Percentiles rank a stretch among this genome's conserved stretches.
These are phyloP conservation scores for Nemania sp. DNA, from an alignment of 2,329 filamentous ascomycete genomes.

Conservation along the genomic window DNA sequence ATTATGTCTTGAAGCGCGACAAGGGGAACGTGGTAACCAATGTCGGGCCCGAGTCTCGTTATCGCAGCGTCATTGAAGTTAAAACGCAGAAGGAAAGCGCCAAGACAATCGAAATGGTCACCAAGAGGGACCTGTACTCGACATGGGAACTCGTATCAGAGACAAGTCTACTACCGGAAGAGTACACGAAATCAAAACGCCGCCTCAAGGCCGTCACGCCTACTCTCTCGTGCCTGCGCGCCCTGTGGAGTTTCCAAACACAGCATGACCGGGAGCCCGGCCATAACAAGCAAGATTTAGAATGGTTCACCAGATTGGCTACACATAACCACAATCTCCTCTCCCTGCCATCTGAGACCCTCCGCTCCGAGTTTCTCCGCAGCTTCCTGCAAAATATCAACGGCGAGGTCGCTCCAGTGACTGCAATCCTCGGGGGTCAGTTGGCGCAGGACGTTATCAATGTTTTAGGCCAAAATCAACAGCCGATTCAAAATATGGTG, in stretches of 20 bases:
- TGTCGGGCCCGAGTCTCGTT: slow-evolving; percentile 70
- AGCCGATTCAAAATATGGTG: slow-evolving; percentile 93
- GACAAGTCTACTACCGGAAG: slow-evolving; percentile 70
- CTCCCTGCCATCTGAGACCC: slow-evolving; percentile 68
- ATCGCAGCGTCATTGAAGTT: slow-evolving; percentile 74
- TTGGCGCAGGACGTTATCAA: slow-evolving; percentile 98
- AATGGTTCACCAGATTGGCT: slow-evolving; percentile 76
- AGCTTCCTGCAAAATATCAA: slow-evolving; percentile 86
- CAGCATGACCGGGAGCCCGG: slow-evolving; percentile 58
- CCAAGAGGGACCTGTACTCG: slow-evolving; percentile 88
- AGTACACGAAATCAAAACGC: slow-evolving; percentile 70
- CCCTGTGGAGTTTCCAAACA: slow-evolving; percentile 85
- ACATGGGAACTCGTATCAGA: slow-evolving; percentile 84
- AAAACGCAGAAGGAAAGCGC: slow-evolving; percentile 70
- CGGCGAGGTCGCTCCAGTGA: slow-evolving; percentile 82
- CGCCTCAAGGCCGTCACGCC: slow-evolving; percentile 79
- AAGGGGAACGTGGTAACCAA: slow-evolving; percentile 73
- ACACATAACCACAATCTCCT: slow-evolving; percentile 78
- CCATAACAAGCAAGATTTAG: slow-evolving; percentile 67
- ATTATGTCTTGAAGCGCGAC: slow-evolving; percentile 85
- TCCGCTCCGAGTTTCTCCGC: slow-evolving; percentile 73
- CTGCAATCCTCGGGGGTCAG: slow-evolving; percentile 86
- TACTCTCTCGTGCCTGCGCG: slow-evolving; percentile 81
- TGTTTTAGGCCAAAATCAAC: slow-evolving; percentile 85
- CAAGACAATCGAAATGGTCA: slow-evolving; percentile 82